Base-by-base conservation (phyloP, 139 green algal species). In the Chlorella sp. region DNA sequence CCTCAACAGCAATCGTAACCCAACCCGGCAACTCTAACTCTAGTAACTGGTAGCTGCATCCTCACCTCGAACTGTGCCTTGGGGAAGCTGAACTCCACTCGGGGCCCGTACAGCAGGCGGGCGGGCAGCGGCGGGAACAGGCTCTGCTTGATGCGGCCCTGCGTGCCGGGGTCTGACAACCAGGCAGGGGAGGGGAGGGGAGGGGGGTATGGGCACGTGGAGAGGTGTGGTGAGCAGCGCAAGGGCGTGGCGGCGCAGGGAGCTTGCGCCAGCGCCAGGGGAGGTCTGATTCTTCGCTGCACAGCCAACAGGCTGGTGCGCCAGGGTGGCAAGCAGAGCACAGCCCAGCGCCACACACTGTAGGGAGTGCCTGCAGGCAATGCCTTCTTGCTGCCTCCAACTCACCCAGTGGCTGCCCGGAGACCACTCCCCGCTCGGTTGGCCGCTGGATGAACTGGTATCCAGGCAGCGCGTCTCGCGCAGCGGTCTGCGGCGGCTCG, bases 111-210 rank as follows among this genome's bases (percentile, higher is more conserved):
- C 28, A 88, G 55, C 56, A 90, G 63, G 26, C 56, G 60, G 18
- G 82, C 79, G 0, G 90, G 88, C 67, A 91, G 90, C 32, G 81
- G 76, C 12, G 90, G 88, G 57, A 91, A 92, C 11, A 84, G 47
- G 0, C 82, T 73, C 68, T 82, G 82, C n/a, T 71, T 55, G 39
- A 86, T 38, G 12, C 82, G 71, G 60, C 88, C 75, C 36, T 63
- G 83, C 21, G 69, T 21, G 63, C 74, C 64, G 76, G 85, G 63
- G 44, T 51, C 9, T 6, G 44, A 16, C 44, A 51, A 51, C 44
- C 7, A 51, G 44, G 44, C 6, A n/a, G n/a, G n/a, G n/a, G n/a
- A n/a, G 9, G 51, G 26, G 41, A n/a, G 44, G n/a, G 80, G 30
- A 39, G 67, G 47, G 60, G 0, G 36, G 20, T 1, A 32, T 20